A percentile compares a stretch with the other conserved stretches of the same genome.
Evolutionary conservation across 768 basidiomycete genomes (phyloP).

Genomic region (Leccinellum rugosiceps): DNA sequence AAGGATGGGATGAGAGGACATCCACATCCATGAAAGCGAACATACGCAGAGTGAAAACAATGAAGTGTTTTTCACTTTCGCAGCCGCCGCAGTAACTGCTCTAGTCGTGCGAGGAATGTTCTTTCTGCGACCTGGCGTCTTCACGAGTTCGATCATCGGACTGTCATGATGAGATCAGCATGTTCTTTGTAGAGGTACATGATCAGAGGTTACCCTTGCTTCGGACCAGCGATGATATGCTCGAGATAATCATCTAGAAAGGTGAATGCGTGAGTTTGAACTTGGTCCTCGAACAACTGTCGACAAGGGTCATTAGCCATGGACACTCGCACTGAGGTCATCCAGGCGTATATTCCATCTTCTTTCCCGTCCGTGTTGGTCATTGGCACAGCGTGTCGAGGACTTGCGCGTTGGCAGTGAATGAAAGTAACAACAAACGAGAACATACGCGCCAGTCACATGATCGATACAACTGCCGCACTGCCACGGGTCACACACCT

Average conservation of each 20-base stretch:
- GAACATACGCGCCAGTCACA: slow-evolving; percentile 30
- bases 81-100: slow-evolving; percentile 35
- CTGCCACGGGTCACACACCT: neutral
- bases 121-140: slow-evolving; percentile 79
- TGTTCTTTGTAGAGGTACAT: neutral
- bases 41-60: slow-evolving; percentile 48
- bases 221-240: slow-evolving; percentile 61
- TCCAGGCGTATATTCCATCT: slow-evolving; percentile 65
- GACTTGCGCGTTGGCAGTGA: neutral
- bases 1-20: slow-evolving; percentile 9
- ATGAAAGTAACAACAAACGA: slow-evolving; percentile 10
- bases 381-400: slow-evolving; percentile 6
- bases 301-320: slow-evolving; percentile 75
- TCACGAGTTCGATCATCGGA: slow-evolving; percentile 74
- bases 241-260: slow-evolving; percentile 80
- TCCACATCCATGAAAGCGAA: neutral
- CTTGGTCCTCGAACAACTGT: slow-evolving; percentile 66
- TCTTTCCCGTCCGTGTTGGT: slow-evolving; percentile 8
- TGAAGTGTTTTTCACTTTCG: slow-evolving; percentile 43
- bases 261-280: slow-evolving; percentile 71
- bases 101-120: slow-evolving; percentile 49
- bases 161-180: slow-evolving; percentile 33
- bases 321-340: slow-evolving; percentile 57
- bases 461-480: slow-evolving; percentile 15
- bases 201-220: slow-evolving; percentile 53